Conservation (phyloP, 148 eudicot species). For the Rhododendron griersonianum region DNA sequence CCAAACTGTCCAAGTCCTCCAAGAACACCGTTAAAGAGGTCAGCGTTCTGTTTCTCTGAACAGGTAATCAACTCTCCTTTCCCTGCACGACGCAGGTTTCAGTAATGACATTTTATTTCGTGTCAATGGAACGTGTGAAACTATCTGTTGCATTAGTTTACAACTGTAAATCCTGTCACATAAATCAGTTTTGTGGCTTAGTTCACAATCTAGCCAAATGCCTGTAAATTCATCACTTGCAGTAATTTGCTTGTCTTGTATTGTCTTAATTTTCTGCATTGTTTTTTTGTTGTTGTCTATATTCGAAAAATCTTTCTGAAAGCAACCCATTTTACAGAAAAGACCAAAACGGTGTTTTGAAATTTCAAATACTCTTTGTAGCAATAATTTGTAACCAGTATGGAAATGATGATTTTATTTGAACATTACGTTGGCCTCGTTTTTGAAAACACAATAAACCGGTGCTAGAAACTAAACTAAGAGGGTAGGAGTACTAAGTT, state of each 20-base stretch:
- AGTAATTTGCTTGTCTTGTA: not conserved
- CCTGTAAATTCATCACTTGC: not conserved
- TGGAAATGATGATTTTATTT: not conserved
- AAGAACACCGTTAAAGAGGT: slow-evolving; percentile 79
- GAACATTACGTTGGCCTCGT: not conserved
- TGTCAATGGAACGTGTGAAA: not conserved
- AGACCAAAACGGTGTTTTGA: not conserved
- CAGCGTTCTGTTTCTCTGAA: slow-evolving; percentile 62
- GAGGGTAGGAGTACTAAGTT: not conserved
- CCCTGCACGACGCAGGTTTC: slow-evolving; percentile 41
- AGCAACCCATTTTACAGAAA: not conserved
- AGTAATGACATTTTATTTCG: not conserved
- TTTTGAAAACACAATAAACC: not conserved
- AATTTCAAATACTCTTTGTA: not conserved
- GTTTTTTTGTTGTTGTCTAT: not conserved
- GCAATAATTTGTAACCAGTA: not conserved
- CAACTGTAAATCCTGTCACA: not conserved
- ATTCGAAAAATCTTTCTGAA: not conserved
- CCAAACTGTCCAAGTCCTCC: slow-evolving; percentile 99
- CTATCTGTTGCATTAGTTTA: not conserved
- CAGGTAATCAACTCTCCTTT: slow-evolving; percentile 71
- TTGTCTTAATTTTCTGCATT: not conserved
- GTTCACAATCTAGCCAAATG: not conserved
- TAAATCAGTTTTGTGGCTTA: not conserved
- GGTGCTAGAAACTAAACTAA: not conserved